Evolutionary conservation across 1,139 yeast genomes (phyloP).

Genomic region (Pichia terricola): DNA sequence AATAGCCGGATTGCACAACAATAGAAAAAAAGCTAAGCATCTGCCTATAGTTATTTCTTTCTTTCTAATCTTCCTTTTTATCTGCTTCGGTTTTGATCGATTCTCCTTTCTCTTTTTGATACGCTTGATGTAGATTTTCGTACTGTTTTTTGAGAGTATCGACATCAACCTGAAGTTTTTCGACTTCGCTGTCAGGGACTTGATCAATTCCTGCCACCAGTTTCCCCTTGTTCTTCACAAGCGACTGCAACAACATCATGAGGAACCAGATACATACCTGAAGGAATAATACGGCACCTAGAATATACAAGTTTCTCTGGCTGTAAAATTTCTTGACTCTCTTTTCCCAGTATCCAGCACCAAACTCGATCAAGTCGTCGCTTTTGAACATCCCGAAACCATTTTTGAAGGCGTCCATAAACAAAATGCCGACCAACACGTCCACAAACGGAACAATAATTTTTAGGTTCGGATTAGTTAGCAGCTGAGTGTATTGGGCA

Average conservation of each 20-base stretch:
- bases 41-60: too few relatives aligned
- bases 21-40: too few relatives aligned
- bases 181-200: slow-evolving; percentile 29
- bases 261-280: slow-evolving; percentile 51
- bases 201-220: slow-evolving; percentile 18
- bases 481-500: neutral
- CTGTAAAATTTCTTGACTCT: slow-evolving; percentile 43
- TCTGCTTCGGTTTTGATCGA: neutral
- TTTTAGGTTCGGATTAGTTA: slow-evolving; percentile 21
- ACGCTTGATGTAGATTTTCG: slow-evolving; percentile 41
- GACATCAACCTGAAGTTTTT: slow-evolving; percentile 36
- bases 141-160: slow-evolving; percentile 45
- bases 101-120: slow-evolving; percentile 34
- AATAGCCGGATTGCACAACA: too few relatives aligned
- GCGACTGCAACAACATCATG: slow-evolving; percentile 43
- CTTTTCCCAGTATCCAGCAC: slow-evolving; percentile 19
- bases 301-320: slow-evolving; percentile 61
- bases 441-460: slow-evolving; percentile 41
- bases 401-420: slow-evolving; percentile 46
- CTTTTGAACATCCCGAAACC: slow-evolving; percentile 7
- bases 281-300: slow-evolving; percentile 61
- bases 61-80: neutral
- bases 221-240: slow-evolving; percentile 47
- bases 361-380: slow-evolving; percentile 10
- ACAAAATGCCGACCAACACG: slow-evolving; percentile 33